phyloP scores from a whole-genome alignment of 2,329 filamentous ascomycete genomes.

The Periconia sp. region DNA sequence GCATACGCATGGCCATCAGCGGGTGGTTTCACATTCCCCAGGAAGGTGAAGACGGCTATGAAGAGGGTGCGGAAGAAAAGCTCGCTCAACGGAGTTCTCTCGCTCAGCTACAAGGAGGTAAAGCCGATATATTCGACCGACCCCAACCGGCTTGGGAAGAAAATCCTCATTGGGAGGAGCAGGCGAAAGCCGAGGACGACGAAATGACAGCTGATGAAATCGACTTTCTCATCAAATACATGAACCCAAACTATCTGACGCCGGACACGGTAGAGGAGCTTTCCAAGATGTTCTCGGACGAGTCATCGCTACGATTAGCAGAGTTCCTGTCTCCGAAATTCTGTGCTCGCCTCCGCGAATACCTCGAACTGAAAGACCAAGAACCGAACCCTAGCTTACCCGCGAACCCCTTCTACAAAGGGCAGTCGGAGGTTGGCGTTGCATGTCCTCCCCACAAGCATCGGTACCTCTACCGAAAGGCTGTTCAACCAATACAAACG shows the following conservation, averaged over 20 bases:
- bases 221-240: slow-evolving; percentile 88
- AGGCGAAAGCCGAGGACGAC: slow-evolving; percentile 54
- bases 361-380: slow-evolving; percentile 64
- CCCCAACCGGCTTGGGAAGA: slow-evolving; percentile 68
- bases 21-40: slow-evolving; percentile 99
- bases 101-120: slow-evolving; percentile 84
- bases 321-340: slow-evolving; percentile 82
- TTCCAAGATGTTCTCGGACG: slow-evolving; percentile 77
- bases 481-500: slow-evolving; percentile 47
- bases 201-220: slow-evolving; percentile 79
- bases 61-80: slow-evolving; percentile 85
- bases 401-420: slow-evolving; percentile 36
- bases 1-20: slow-evolving; percentile 95
- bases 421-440: slow-evolving; percentile 58
- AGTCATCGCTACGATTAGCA: slow-evolving; percentile 82
- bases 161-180: slow-evolving; percentile 40
- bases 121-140: slow-evolving; percentile 86
- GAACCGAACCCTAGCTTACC: slow-evolving; percentile 53
- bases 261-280: slow-evolving; percentile 89
- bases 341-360: slow-evolving; percentile 70
- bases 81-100: slow-evolving; percentile 88
- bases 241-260: slow-evolving; percentile 87
- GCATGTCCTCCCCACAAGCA: slow-evolving; percentile 94
- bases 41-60: slow-evolving; percentile 88
- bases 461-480: slow-evolving; percentile 82